Evolutionary conservation across 2,329 filamentous ascomycete genomes (phyloP).

Genomic region (Neonectria ditissima): DNA sequence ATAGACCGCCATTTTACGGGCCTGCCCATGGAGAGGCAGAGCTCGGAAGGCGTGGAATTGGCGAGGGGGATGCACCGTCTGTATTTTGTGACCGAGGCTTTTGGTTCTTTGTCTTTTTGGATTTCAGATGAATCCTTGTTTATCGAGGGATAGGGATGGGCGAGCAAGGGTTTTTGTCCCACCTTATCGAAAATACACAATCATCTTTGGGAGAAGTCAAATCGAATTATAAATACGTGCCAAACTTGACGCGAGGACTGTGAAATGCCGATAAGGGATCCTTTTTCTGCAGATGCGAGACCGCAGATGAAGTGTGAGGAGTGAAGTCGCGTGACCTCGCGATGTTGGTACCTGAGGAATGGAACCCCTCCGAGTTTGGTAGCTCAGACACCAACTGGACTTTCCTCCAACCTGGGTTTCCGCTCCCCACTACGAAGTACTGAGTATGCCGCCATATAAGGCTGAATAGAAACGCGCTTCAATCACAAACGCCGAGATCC

Average conservation of each 20-base stretch:
- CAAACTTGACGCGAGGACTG: not conserved
- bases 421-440: too few relatives aligned
- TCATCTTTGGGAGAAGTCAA: not conserved
- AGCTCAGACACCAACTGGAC: not conserved
- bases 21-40: not conserved
- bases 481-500: not conserved
- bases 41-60: not conserved
- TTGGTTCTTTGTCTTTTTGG: slow-evolving; percentile 3
- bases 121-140: not conserved
- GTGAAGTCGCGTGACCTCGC: not conserved
- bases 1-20: slow-evolving; percentile 3
- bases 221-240: not conserved
- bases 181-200: not conserved
- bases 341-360: slow-evolving; percentile 1
- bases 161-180: not conserved
- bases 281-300: not conserved
- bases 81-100: slow-evolving; percentile 1
- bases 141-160: not conserved
- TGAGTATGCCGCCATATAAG: too few relatives aligned
- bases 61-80: not conserved
- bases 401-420: not conserved
- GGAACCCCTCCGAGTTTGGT: not conserved
- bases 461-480: not conserved
- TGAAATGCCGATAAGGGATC: not conserved
- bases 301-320: not conserved